Base-by-base conservation (phyloP, 768 basidiomycete species). In the Plicaturopsis crispa region DNA sequence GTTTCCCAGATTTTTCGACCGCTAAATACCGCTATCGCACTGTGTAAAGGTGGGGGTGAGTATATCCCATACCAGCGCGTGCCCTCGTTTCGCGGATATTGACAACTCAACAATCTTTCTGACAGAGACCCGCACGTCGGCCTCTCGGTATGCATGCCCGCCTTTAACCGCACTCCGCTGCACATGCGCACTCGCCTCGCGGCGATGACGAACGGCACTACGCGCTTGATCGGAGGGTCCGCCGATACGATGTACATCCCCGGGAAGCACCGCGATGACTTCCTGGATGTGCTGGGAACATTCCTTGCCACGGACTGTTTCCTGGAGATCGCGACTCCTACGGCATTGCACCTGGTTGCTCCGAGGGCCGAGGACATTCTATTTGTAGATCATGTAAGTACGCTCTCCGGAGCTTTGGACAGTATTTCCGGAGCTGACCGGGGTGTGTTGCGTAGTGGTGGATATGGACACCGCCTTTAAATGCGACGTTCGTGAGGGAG, bases 271-370 rank as follows among this genome's bases (percentile, higher is more conserved):
- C 60, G 62, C 24, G 39, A 38, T 10, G 39, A 47, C 5, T 66
- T 72, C 52, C 61, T 70, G 59, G 60, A 67, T 12, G 52, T 61
- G 7, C 51, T 72, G 8, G 64, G 53, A 1, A 46, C 61, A 13
- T 73, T 73, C 51, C 56, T 73, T 16, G 61, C 67, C 44, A 72
- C 70, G 7, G 34, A 63, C 23, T 71, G 69, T 45, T 73, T 73
- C 53, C 46, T 70, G 21, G 70, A 73, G 46, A 73, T 72, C 18
- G 72, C 67, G 11, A 53, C 60, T 0, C 72, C 71, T 1, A 72
- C 70, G 22, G 51, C 61, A 1, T 47, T 70, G 3, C 72, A 73
- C 42, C 48, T 72, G 3, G 63, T 66, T 10, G 48, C 59, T 1
- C 63, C 69, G 1, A 59, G 41, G 0, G 50, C 48, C 16, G 70